These are phyloP conservation scores for Colletotrichum sublineola DNA, from an alignment of 2,329 filamentous ascomycete species.

Conservation along the genomic window DNA sequence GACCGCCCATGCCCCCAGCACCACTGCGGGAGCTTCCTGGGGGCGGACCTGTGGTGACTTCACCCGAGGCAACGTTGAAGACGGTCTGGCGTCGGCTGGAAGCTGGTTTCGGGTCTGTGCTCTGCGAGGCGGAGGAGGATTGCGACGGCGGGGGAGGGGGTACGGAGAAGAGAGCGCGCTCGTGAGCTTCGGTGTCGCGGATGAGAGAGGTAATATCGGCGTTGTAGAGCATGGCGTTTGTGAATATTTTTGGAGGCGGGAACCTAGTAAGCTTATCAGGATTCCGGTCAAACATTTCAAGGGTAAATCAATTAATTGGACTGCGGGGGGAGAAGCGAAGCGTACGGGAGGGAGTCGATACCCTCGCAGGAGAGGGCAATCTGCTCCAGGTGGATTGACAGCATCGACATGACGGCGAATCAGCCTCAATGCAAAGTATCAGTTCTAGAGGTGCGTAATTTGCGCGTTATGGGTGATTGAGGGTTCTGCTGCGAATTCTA, in stretches of 20 bases:
- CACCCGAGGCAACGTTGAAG: conserved; percentile 74
- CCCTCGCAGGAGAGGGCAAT: conserved; percentile 82
- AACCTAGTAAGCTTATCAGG: conserved; percentile 69
- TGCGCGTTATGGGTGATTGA: not conserved
- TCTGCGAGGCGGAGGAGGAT: conserved; percentile 56
- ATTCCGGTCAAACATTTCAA: not conserved
- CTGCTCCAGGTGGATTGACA: conserved; percentile 80
- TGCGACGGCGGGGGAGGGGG: conserved; percentile 77
- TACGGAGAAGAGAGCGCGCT: conserved; percentile 94
- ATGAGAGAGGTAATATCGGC: conserved; percentile 96
- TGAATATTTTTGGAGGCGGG: conserved; percentile 92
- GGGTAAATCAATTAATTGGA: conserved; percentile 15
- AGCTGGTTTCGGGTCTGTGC: conserved; percentile 57
- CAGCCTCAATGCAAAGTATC: not conserved
- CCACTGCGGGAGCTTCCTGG: conserved; percentile 45
- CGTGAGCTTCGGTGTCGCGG: conserved; percentile 93
- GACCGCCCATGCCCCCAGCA: conserved; percentile 54
- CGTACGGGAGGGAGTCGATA: conserved; percentile 81
- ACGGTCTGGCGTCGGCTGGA: conserved; percentile 71
- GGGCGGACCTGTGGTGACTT: conserved; percentile 70
- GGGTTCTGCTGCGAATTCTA: not conserved
- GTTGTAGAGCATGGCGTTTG: conserved; percentile 87
- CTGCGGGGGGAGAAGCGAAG: conserved; percentile 37
- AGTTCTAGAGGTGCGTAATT: not conserved
- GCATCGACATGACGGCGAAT: conserved; percentile 69